Base-by-base conservation (phyloP, 2,329 filamentous ascomycete species). In the Cadophora sp. region DNA sequence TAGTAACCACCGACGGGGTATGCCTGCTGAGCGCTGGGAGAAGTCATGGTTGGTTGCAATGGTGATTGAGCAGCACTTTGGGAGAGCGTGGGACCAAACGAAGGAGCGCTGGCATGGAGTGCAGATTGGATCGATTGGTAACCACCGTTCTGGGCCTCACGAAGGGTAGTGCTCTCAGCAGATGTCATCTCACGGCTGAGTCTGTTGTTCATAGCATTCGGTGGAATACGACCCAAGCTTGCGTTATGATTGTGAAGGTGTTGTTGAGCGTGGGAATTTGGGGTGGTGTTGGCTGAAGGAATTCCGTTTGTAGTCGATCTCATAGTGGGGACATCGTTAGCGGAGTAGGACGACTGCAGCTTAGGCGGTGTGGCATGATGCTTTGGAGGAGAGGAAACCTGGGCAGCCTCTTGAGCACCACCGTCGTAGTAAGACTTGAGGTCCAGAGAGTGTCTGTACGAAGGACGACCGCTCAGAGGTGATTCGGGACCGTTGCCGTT, bases 321-420 rank as follows among this genome's bases (percentile, higher is more conserved):
- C 76, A 94, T 84, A 8, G 94, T 97, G 4, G 94, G 92, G 24
- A 97, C 85, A 76, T 98, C 94, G 79, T 92, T 96, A 64, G 93
- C 89, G 11, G 96, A 97, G 82, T 92, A 97, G 0, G 95, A 97
- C 55, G 92, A 90, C 80, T 94, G 92, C 67, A 97, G 80, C 82
- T 92, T 93, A 34, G 91, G 89, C 43, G 91, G 87, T 64, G 87
- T 87, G 29, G 87, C 84, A 78, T 91, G 86, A 68, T 86, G 83
- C 67, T 78, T 86, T 29, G 81, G 79, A 19, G 86, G 80, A 2
- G 87, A 76, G 37, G 74, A 73, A 37, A 79, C 72, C 65, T 75
- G 72, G 56, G 72, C 66, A 26, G 72, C 58, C 24, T 75, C 74
- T 62, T 77, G 76, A 34, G 74, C 81, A 62, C 26, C 29, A 53